phyloP scores from a whole-genome alignment of 2,329 filamentous ascomycete species.

The Hysterium pulicare region DNA sequence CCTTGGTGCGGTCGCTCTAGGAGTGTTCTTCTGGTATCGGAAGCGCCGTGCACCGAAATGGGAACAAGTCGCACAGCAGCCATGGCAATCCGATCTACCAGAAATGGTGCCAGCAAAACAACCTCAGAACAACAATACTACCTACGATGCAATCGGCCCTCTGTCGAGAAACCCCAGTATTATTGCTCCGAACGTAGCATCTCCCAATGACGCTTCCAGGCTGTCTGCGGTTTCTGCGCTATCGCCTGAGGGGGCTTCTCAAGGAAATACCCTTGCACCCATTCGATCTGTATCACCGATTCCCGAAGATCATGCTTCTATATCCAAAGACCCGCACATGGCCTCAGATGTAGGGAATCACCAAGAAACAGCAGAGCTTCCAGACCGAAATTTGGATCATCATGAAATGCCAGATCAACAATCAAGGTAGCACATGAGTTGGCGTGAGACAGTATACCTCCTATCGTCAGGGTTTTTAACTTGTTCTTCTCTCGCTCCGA shows the following conservation, averaged over 20 bases:
- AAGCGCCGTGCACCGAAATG: background rate
- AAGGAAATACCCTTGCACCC: background rate
- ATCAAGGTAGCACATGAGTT: too few species aligned
- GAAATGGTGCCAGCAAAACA: background rate
- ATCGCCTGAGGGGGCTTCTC: background rate
- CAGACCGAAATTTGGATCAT: background rate
- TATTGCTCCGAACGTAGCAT: background rate
- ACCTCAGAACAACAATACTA: background rate
- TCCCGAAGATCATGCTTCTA: background rate
- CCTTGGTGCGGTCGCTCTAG: background rate
- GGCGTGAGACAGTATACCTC: too few species aligned
- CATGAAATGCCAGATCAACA: too few species aligned
- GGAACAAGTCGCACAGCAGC: background rate
- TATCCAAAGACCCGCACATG: background rate
- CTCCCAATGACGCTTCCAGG: background rate
- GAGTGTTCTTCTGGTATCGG: background rate
- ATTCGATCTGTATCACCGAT: background rate
- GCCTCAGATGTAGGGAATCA: background rate
- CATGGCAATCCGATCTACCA: background rate
- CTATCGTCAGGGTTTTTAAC: too few species aligned
- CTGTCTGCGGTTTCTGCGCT: background rate
- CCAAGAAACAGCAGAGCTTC: background rate
- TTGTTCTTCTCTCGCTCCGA: too few species aligned
- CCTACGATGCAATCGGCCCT: too few species aligned
- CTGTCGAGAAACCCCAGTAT: background rate